Evolutionary conservation across 2,329 filamentous ascomycete genomes (phyloP), one percentile per base, ranked within the genome.

Genomic region (Paecilomyces dactylethromorphus): DNA sequence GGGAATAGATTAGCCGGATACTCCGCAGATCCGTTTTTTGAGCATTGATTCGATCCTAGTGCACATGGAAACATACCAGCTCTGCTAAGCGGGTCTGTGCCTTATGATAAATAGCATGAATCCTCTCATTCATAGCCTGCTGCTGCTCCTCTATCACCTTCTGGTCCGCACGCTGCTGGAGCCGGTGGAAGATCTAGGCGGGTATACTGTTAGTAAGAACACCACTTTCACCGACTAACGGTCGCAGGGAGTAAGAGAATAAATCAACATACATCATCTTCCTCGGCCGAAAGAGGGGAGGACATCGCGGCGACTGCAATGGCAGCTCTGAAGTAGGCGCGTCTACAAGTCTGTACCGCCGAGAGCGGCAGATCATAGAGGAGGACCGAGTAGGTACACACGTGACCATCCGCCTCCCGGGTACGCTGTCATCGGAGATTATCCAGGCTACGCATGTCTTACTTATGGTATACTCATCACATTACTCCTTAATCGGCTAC

Each of bases 11-110:
- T 60, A 60, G 64, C 60, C 56, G 58, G 59, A 59, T 51, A 58
- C 53, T 59, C 61, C 22, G 51, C 45, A 56, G 53, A 54, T 54
- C 54, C 57, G 45, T 52, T 57, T 31, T 53, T 21, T 11, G 26
- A 7, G 57, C 22, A 56, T 22, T 26, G 45, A 57, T 54, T 15
- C 50, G 29, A 51, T 29, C 24, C 15, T 24, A 57, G 57, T 56
- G 29, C 50, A 54, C 32, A 60, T 51, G 56, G 39, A 53, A 55
- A 57, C 79, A 60, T 77, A 90, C 87, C 76, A 91, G 74, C 71
- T 90, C 85, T 39, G 79, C 81, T 58, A 89, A 79, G 58, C 87
- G 80, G 65, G 82, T 74, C 69, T 90, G 86, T 21, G 85, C 82
- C 70, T 84, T 85, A 65, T 84, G 78, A 63, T 85, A 82, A 60